phyloP scores from a whole-genome alignment of 2,329 filamentous ascomycete species.

The Pseudogymnoascus sp. region DNA sequence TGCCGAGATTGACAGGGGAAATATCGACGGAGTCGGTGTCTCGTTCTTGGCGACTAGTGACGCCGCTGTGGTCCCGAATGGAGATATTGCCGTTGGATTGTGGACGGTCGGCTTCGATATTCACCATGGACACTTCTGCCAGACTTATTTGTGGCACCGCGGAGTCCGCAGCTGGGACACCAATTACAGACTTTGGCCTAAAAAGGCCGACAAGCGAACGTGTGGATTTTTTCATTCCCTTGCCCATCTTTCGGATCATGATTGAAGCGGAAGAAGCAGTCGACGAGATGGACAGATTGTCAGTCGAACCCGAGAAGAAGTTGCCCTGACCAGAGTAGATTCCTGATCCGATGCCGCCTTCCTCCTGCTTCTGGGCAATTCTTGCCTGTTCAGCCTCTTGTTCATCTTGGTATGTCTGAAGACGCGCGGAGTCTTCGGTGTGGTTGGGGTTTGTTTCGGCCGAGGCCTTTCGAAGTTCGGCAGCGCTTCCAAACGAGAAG shows the following conservation, averaged over 20 bases:
- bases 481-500: constrained; percentile 93
- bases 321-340: constrained; percentile 84
- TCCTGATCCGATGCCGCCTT: constrained; percentile 78
- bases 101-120: constrained; percentile 85
- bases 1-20: constrained; percentile 34
- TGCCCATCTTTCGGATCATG: constrained; percentile 98
- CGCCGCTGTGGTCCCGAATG: constrained; percentile 60
- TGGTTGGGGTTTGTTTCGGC: constrained; percentile 47
- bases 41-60: constrained; percentile 73
- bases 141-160: constrained; percentile 58
- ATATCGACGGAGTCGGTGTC: constrained; percentile 76
- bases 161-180: constrained; percentile 62
- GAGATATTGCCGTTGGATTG: constrained; percentile 65
- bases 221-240: constrained; percentile 91
- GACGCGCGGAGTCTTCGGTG: constrained; percentile 41
- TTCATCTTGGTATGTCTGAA: constrained; percentile 54
- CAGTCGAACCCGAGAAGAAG: constrained; percentile 82
- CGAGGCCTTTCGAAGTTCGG: constrained; percentile 72
- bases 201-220: constrained; percentile 90
- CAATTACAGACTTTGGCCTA: constrained; percentile 83
- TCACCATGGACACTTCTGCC: constrained; percentile 90
- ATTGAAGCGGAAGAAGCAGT: constrained; percentile 83
- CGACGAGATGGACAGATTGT: constrained; percentile 86
- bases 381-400: constrained; percentile 81
- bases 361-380: constrained; percentile 89